A percentile compares a stretch with the other conserved stretches of the same genome.
Evolutionary conservation across 345 rosid genomes (phyloP).

Genomic region (Firmiana major): DNA sequence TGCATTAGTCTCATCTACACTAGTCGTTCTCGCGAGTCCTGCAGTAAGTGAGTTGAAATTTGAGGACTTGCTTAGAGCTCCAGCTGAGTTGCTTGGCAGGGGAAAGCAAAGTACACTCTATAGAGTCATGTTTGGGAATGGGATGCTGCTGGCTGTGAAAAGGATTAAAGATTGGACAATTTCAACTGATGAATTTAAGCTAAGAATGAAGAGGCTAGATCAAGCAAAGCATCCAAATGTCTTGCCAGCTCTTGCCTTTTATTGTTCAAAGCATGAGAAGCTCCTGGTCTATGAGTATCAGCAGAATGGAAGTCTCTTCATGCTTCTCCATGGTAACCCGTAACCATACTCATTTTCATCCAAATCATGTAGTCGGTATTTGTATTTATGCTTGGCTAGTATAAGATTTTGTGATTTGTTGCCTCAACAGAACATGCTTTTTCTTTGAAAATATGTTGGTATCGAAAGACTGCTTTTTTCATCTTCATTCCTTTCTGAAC

Average conservation of each 20-base stretch:
- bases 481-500: neutral
- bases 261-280: conserved; percentile 48
- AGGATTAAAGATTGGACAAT: conserved; percentile 60
- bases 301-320: conserved; percentile 48
- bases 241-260: conserved; percentile 48
- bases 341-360: conserved; percentile 16
- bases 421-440: no score
- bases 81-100: conserved; percentile 57
- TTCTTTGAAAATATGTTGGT: no score
- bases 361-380: neutral
- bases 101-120: conserved; percentile 54
- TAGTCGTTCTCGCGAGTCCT: conserved; percentile 48
- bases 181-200: conserved; percentile 36
- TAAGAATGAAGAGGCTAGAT: conserved; percentile 46
- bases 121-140: conserved; percentile 39
- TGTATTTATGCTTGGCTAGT: neutral
- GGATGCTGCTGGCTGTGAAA: conserved; percentile 46
- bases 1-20: conserved; percentile 30
- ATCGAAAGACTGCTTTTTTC: neutral
- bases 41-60: conserved; percentile 37
- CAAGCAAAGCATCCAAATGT: conserved; percentile 49
- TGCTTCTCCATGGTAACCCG: conserved; percentile 57
- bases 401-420: neutral
- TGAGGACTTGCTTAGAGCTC: conserved; percentile 57
- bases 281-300: conserved; percentile 52